These are phyloP conservation scores for Diaporthe vexans DNA, from an alignment of 2,329 filamentous ascomycete genomes.

Conservation along the genomic window DNA sequence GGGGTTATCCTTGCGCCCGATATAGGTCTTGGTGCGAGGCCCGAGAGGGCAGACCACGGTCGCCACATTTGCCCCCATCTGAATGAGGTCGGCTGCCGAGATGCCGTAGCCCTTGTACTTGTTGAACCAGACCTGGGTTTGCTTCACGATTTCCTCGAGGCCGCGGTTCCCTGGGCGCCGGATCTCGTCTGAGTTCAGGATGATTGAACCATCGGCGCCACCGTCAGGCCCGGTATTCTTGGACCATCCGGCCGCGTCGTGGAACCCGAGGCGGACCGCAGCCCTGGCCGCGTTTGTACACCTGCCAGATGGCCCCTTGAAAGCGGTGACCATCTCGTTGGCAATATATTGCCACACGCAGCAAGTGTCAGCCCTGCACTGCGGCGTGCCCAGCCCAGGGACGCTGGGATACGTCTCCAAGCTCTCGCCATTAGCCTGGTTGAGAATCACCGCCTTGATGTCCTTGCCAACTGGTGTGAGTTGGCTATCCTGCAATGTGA, in stretches of 20 bases:
- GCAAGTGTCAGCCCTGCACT: conserved; percentile 56
- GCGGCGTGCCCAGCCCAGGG: conserved; percentile 11
- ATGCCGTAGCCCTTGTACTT: conserved; percentile 60
- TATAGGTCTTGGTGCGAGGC: conserved; percentile 64
- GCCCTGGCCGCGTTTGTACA: conserved; percentile 60
- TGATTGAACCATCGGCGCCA: conserved; percentile 63
- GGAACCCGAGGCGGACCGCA: conserved; percentile 63
- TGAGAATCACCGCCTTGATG: conserved; percentile 30
- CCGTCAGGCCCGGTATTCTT: conserved; percentile 52
- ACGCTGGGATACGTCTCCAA: conserved; percentile 18
- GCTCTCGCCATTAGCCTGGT: conserved; percentile 21
- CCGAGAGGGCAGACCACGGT: conserved; percentile 61
- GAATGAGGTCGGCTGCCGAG: conserved; percentile 67
- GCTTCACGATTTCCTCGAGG: conserved; percentile 58
- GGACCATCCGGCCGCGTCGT: conserved; percentile 62
- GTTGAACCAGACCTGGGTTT: conserved; percentile 55
- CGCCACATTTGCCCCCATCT: conserved; percentile 65
- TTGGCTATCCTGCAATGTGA: conserved; percentile 17
- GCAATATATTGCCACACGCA: conserved; percentile 61
- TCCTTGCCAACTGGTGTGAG: conserved; percentile 27
- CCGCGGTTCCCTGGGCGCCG: conserved; percentile 60
- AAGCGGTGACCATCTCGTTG: conserved; percentile 54
- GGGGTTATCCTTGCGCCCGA: conserved; percentile 64
- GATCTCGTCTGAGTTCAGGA: conserved; percentile 56
- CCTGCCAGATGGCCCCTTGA: conserved; percentile 54